Evolutionary conservation across 2,329 filamentous ascomycete species (phyloP).

Genomic region (Didymella pinodella): DNA sequence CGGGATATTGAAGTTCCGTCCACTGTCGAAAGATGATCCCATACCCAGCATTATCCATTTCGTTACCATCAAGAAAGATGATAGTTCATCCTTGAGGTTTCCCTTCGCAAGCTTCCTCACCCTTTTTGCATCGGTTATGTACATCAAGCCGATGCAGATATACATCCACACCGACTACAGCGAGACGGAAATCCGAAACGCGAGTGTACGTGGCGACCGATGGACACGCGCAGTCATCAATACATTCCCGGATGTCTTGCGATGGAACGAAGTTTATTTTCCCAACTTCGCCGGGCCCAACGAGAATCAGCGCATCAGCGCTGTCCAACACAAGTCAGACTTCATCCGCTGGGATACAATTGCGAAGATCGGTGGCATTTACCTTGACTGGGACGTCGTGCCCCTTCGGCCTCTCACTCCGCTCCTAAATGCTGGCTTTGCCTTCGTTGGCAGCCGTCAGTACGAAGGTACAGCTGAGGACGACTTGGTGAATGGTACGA

Average conservation of each 20-base stretch:
- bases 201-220: slow-evolving; percentile 15
- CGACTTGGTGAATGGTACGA: slow-evolving; percentile 8
- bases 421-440: not conserved
- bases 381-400: not conserved
- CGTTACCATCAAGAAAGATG: slow-evolving; percentile 26
- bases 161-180: slow-evolving; percentile 37
- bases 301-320: not conserved
- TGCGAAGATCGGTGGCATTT: not conserved
- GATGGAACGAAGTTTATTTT: not conserved
- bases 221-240: slow-evolving; percentile 32
- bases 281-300: not conserved
- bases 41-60: slow-evolving; percentile 35
- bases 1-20: slow-evolving; percentile 1
- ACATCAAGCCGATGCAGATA: slow-evolving; percentile 26
- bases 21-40: not conserved
- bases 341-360: not conserved
- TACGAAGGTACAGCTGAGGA: not conserved
- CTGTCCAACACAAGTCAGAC: not conserved
- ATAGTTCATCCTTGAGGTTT: slow-evolving; percentile 21
- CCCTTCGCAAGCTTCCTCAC: slow-evolving; percentile 25
- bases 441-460: not conserved
- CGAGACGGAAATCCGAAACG: slow-evolving; percentile 22
- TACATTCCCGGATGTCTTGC: slow-evolving; percentile 16
- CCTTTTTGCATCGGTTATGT: slow-evolving; percentile 26
- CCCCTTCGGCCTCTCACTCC: not conserved